Evolutionary conservation across 2,329 filamentous ascomycete genomes (phyloP).

Genomic region (Diaporthe eres): DNA sequence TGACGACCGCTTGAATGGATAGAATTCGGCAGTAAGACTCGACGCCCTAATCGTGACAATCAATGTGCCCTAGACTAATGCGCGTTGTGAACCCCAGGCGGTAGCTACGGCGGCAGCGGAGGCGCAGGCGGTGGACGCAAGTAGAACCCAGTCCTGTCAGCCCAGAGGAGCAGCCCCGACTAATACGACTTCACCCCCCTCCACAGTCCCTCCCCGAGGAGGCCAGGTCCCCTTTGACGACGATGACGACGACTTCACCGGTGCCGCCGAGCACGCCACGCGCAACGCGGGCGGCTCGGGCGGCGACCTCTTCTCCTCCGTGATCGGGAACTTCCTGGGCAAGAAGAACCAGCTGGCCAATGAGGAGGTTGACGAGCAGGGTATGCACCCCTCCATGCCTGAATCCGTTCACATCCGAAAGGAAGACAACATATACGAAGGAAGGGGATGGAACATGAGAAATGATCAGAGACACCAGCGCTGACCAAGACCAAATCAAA

Average conservation of each 20-base stretch:
- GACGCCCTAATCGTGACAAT: too few species aligned
- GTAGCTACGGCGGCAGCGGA: constrained; percentile 36
- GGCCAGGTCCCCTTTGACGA: constrained; percentile 50
- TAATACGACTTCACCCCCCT: constrained; percentile 2
- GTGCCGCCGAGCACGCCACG: constrained; percentile 63
- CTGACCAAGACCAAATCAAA: background rate
- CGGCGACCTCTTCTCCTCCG: constrained; percentile 64
- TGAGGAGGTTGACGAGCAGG: constrained; percentile 65
- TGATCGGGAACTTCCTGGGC: constrained; percentile 63
- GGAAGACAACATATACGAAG: background rate
- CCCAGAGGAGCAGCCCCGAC: background rate
- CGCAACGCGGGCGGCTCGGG: constrained; percentile 62
- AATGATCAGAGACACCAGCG: background rate
- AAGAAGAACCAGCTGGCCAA: constrained; percentile 64
- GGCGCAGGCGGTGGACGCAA: constrained; percentile 39
- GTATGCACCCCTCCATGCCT: constrained; percentile 49
- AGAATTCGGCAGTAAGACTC: constrained; percentile 41
- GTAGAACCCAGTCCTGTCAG: constrained; percentile 38
- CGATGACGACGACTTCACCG: constrained; percentile 63
- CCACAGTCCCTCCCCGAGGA: constrained; percentile 45
- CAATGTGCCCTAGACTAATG: background rate
- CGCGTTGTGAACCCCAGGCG: constrained; percentile 15
- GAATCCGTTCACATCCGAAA: background rate
- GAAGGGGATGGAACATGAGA: background rate
- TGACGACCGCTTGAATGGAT: background rate